Conservation (phyloP, 352 stramenopile genomes). For the Globisporangium nodosum region DNA sequence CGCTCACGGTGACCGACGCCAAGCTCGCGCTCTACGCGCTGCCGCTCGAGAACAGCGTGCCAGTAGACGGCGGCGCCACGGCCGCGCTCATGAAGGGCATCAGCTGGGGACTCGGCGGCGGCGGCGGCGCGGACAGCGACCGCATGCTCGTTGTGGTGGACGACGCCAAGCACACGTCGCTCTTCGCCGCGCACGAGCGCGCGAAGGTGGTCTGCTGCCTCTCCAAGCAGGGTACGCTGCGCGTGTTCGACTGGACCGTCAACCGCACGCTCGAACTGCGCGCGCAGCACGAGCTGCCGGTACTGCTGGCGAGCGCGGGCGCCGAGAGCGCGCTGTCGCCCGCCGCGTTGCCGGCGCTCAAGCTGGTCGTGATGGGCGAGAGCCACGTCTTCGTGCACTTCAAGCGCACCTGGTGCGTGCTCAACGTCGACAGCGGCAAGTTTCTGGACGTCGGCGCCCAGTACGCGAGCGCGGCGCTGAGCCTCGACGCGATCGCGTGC, state of each 20-base stretch:
- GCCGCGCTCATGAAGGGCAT: conserved; percentile 14
- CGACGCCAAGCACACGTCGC: conserved; percentile 51
- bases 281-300: conserved; percentile 49
- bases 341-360: conserved; percentile 29
- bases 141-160: conserved; percentile 33
- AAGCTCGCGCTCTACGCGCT: conserved; percentile 59
- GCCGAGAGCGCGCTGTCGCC: conserved; percentile 11
- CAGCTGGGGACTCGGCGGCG: conserved; percentile 3
- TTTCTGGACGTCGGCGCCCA: conserved; percentile 22
- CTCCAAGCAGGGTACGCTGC: conserved; percentile 58
- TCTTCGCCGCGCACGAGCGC: conserved; percentile 54
- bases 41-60: conserved; percentile 44
- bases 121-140: conserved; percentile 5
- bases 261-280: conserved; percentile 45
- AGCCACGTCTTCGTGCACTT: conserved; percentile 58
- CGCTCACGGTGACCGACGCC: conserved; percentile 30
- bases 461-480: conserved; percentile 20
- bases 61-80: conserved; percentile 22
- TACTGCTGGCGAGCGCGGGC: conserved; percentile 8
- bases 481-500: conserved; percentile 29
- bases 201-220: conserved; percentile 43
- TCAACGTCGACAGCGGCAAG: conserved; percentile 62
- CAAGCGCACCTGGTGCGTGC: conserved; percentile 58
- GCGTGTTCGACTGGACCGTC: conserved; percentile 72
- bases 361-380: conserved; percentile 58